Percentiles rank a stretch among this genome's conserved stretches.
Evolutionary conservation across 208 protist species (phyloP).

Genomic region (Trypanosomatidae sp.): DNA sequence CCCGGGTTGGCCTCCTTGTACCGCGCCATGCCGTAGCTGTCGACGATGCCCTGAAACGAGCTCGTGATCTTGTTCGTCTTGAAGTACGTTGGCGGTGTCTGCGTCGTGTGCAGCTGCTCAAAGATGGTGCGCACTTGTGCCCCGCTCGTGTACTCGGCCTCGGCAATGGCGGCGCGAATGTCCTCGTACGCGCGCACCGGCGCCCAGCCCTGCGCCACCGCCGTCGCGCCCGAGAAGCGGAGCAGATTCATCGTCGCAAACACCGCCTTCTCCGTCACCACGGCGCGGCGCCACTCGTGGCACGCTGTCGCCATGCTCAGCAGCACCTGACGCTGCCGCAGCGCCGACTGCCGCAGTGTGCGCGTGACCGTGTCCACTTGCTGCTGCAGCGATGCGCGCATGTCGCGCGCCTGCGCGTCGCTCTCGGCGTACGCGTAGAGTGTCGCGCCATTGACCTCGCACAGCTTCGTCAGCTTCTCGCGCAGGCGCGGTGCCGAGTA

Average conservation of each 20-base stretch:
- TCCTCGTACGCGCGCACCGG: slow-evolving; percentile 60
- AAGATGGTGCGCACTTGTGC: slow-evolving; percentile 90
- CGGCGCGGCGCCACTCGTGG: slow-evolving; percentile 81
- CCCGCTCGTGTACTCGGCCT: slow-evolving; percentile 61
- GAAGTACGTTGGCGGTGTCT: slow-evolving; percentile 96
- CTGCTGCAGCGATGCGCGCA: slow-evolving; percentile 45
- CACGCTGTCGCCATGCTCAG: slow-evolving; percentile 51
- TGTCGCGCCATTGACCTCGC: slow-evolving; percentile 91
- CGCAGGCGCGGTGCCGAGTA: slow-evolving; percentile 90
- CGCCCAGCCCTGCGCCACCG: slow-evolving; percentile 92
- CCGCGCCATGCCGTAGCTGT: slow-evolving; percentile 95
- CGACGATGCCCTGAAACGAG: slow-evolving; percentile 96
- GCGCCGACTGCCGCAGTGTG: slow-evolving; percentile 52
- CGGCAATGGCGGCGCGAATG: slow-evolving; percentile 53
- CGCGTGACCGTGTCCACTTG: slow-evolving; percentile 66
- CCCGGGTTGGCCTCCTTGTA: slow-evolving; percentile 91
- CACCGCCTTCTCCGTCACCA: slow-evolving; percentile 92
- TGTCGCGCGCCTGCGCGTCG: slow-evolving; percentile 50
- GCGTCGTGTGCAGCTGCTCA: slow-evolving; percentile 75
- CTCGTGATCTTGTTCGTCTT: slow-evolving; percentile 94
- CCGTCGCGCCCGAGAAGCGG: slow-evolving; percentile 83
- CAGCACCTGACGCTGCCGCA: slow-evolving; percentile 64
- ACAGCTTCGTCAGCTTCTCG: slow-evolving; percentile 92
- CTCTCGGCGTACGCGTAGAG: slow-evolving; percentile 92
- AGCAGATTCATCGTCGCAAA: slow-evolving; percentile 96